Conservation (phyloP, 1,139 yeast genomes). For the Groenewaldozyma sp. region DNA sequence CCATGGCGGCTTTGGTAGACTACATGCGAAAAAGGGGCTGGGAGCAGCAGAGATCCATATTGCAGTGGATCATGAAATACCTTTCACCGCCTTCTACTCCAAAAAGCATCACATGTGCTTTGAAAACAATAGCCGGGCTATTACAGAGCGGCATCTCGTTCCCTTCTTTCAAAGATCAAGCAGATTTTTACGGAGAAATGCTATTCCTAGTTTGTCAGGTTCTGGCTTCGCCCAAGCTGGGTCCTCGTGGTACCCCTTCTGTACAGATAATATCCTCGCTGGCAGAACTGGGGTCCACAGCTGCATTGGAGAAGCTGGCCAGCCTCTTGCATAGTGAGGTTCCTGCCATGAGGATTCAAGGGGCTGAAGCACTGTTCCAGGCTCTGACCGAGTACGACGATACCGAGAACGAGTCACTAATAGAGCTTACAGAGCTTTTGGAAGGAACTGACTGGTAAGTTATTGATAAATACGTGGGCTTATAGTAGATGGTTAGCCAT, state of each 20-base stretch:
- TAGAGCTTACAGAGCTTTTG: slow-evolving; percentile 6
- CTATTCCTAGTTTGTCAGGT: slow-evolving; percentile 11
- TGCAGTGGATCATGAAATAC: background rate
- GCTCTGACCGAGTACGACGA: slow-evolving; percentile 4
- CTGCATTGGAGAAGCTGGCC: slow-evolving; percentile 14
- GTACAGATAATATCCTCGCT: slow-evolving; percentile 13
- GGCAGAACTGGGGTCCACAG: slow-evolving; percentile 14
- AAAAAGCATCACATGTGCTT: slow-evolving; percentile 11
- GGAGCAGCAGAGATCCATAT: slow-evolving; percentile 1
- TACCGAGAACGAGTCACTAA: background rate
- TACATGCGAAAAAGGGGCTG: slow-evolving; percentile 23
- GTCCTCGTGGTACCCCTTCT: slow-evolving; percentile 13
- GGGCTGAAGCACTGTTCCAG: slow-evolving; percentile 19
- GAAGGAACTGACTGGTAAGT: slow-evolving; percentile 14
- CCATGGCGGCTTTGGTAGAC: slow-evolving; percentile 37
- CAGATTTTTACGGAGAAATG: background rate
- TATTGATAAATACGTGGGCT: background rate
- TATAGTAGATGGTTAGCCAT: too few species aligned
- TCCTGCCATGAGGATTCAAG: slow-evolving; percentile 18
- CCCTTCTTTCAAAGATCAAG: slow-evolving; percentile 6
- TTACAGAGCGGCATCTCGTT: slow-evolving; percentile 14
- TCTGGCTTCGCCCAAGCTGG: slow-evolving; percentile 18
- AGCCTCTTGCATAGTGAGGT: slow-evolving; percentile 14
- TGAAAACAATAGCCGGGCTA: slow-evolving; percentile 9
- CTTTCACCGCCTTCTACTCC: background rate